Evolutionary conservation across 495 filamentous ascomycete species (phyloP), one percentile per base, ranked within the genome.

Genomic region (Elasticomyces elasticus): DNA sequence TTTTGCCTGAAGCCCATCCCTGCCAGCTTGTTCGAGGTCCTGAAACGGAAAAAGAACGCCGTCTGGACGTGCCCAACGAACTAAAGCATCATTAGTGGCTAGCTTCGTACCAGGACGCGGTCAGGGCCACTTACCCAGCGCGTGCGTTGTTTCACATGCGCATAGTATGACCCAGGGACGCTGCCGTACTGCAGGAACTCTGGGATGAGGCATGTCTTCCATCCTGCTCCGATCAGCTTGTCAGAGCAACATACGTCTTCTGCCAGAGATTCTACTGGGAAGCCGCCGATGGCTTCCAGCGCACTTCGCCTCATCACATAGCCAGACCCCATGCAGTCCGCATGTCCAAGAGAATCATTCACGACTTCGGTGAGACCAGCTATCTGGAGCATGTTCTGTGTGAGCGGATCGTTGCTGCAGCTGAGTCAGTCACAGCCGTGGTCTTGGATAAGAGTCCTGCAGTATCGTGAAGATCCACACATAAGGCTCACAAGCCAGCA

Each of bases 291-390:
- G 26, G 69, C 63, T 41, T 76, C 68, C 13, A 80, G 64, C 17
- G 76, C 75, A 30, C 63, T 62, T 19, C 75, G 71, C 5, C 76
- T 71, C 42, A 74, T 61, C 15, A 75, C 64, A 49, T 74, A 79
- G 26, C 77, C 76, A 22, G 75, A 78, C 9, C 77, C 77, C 22
- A 74, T 76, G 53, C 75, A 76, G 76, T 74, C 76, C 25, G 74
- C 73, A 25, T 63, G 68, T 28, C 66, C 67, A 31, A 75, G 64
- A 6, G 69, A 66, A 60, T 79, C 74, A 58, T 77, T 77, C 45
- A 75, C 71, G n/a, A 68, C 69, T 52, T 77, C 74, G 46, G 71
- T 71, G n/a, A 74, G 69, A 60, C 74, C 69, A 22, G 71, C 67
- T 60, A 76, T 74, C 42, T 69, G 69, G 35, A 72, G 70, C 35